Conservation (phyloP, 768 basidiomycete species). For the Amyloporia xantha region DNA sequence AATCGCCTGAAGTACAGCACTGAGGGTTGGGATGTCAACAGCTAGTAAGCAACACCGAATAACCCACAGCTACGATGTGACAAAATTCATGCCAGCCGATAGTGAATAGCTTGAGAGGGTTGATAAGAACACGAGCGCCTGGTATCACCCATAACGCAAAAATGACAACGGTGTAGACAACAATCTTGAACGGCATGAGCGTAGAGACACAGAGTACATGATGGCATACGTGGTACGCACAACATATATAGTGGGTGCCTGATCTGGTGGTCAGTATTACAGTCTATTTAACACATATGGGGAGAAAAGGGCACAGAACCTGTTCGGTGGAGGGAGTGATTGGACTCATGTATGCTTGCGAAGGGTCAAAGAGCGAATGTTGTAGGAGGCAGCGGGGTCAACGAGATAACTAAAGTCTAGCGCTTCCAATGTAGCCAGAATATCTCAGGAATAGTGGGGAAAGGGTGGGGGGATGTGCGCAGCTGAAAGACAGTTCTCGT, state of each 20-base stretch:
- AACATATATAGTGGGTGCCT: conserved; percentile 74
- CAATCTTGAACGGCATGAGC: conserved; percentile 43
- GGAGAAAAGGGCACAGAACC: conserved; percentile 21
- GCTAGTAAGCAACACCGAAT: too few relatives aligned
- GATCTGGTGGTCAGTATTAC: conserved; percentile 7
- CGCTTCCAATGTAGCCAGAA: too few relatives aligned
- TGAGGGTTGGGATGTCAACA: conserved; percentile 8
- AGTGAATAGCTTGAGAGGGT: conserved; percentile 79
- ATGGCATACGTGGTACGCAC: too few relatives aligned
- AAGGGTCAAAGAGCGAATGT: background rate
- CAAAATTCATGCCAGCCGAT: conserved; percentile 89
- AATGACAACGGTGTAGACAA: conserved; percentile 80
- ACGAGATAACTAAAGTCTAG: too few relatives aligned
- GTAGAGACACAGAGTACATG: too few relatives aligned
- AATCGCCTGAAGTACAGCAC: conserved; percentile 48
- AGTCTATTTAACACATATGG: background rate
- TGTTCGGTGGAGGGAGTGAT: conserved; percentile 67
- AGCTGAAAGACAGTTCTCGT: conserved; percentile 5
- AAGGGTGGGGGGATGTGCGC: conserved; percentile 6
- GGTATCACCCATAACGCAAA: conserved; percentile 89
- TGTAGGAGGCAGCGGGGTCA: background rate
- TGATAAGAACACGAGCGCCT: conserved; percentile 69
- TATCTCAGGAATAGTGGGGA: conserved; percentile 8
- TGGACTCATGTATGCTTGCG: conserved; percentile 27
- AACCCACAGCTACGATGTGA: conserved; percentile 70